Conservation (phyloP, 371 early-diverging fungal genomes). For the Blastocladiella emersonii region DNA sequence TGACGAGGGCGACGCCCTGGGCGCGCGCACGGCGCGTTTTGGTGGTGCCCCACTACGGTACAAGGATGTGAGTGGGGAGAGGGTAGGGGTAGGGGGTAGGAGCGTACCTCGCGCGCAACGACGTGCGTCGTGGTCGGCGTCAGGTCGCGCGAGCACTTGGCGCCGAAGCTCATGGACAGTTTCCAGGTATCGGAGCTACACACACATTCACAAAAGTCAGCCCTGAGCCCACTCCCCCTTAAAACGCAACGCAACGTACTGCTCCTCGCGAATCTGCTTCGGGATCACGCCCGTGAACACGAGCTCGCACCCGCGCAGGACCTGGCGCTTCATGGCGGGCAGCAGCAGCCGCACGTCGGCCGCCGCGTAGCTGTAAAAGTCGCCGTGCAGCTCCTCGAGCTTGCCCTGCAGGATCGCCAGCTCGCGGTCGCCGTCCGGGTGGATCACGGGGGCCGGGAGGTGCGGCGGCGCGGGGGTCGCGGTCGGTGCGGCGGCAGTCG, state of each 20-base stretch:
- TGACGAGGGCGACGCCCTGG: too few species aligned
- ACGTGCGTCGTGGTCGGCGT: neutral
- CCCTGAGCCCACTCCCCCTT: too few species aligned
- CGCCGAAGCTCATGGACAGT: constrained; percentile 1
- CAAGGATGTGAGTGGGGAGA: too few species aligned
- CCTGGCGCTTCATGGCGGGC: constrained; percentile 20
- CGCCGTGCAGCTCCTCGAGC: constrained; percentile 22
- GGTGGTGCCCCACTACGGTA: too few species aligned
- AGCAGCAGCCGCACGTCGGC: constrained; percentile 13
- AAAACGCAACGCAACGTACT: constrained; percentile 3
- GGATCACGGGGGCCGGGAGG: constrained; percentile 10
- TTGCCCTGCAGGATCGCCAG: constrained; percentile 19
- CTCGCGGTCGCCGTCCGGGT: constrained; percentile 30
- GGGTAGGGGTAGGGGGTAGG: too few species aligned
- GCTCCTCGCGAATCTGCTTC: constrained; percentile 14
- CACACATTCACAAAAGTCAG: neutral
- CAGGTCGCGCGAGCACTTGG: neutral
- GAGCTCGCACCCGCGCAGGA: constrained; percentile 27
- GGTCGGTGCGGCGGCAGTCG: neutral
- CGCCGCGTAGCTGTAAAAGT: constrained; percentile 20
- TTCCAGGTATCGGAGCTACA: constrained; percentile 1
- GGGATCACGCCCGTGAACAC: constrained; percentile 42
- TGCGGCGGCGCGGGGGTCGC: neutral
- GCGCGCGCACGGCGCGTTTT: too few species aligned
- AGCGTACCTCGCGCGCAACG: neutral